These are phyloP conservation scores for Mycena alexandri DNA, from an alignment of 768 basidiomycete species.

Conservation along the genomic window DNA sequence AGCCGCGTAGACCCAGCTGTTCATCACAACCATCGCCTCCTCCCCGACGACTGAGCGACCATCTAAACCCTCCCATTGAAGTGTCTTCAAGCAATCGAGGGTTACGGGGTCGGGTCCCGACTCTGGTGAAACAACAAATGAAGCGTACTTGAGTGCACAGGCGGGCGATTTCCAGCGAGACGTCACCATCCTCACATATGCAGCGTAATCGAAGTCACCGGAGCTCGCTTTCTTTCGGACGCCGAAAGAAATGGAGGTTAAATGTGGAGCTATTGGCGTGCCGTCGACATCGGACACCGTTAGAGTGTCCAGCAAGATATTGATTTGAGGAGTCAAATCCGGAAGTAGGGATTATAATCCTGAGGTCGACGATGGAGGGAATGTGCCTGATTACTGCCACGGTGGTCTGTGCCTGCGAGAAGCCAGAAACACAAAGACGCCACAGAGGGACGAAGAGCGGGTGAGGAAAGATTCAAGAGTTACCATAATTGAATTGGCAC, in stretches of 20 bases:
- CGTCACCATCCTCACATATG: background rate
- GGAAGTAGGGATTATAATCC: background rate
- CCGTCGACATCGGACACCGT: background rate
- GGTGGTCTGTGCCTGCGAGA: background rate
- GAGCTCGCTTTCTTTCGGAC: background rate
- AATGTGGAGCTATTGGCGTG: background rate
- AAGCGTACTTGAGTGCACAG: background rate
- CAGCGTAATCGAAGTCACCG: background rate
- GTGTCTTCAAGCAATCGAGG: background rate
- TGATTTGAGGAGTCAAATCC: background rate
- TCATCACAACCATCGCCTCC: background rate
- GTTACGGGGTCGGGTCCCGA: background rate
- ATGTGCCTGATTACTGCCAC: background rate
- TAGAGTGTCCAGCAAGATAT: background rate
- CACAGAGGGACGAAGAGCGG: no score
- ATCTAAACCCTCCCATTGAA: slow-evolving; percentile 1
- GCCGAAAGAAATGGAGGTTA: background rate
- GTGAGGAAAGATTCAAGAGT: no score
- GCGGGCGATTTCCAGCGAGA: background rate
- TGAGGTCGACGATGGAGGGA: background rate
- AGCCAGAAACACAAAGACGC: background rate
- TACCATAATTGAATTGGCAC: no score
- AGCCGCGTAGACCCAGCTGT: no score
- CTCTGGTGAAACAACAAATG: background rate
- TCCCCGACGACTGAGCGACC: background rate